These are phyloP conservation scores for Lipomyces mesembrius DNA, from an alignment of 805 yeast species.

Conservation along the genomic window DNA sequence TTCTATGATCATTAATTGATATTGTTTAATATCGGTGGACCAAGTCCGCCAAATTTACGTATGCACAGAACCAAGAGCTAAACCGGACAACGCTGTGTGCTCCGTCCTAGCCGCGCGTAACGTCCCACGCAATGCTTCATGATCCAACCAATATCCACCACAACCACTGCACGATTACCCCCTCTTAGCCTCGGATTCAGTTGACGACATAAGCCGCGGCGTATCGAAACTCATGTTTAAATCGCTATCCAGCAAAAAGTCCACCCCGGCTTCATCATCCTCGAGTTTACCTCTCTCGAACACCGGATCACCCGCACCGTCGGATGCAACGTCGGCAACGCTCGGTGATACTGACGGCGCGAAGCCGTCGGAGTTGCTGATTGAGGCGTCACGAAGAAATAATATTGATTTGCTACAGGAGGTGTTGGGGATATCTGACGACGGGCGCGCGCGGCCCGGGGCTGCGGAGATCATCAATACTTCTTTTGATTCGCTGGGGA, in stretches of 20 bases:
- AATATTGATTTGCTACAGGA: conserved; percentile 73
- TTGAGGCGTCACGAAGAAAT: conserved; percentile 88
- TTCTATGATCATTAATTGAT: neutral
- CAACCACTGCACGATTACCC: neutral
- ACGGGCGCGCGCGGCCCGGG: conserved; percentile 39
- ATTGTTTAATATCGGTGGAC: neutral
- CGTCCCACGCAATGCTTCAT: neutral
- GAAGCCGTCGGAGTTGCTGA: conserved; percentile 70
- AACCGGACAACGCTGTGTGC: no score
- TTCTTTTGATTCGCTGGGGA: conserved; percentile 76
- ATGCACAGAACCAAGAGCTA: no score
- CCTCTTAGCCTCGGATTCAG: neutral
- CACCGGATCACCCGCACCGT: neutral
- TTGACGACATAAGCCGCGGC: conserved; percentile 13
- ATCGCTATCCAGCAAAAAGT: conserved; percentile 13
- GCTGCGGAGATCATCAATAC: conserved; percentile 63
- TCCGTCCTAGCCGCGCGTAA: conserved; percentile 4
- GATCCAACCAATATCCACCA: neutral
- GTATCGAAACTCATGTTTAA: conserved; percentile 13
- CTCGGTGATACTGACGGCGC: conserved; percentile 63
- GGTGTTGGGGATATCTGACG: conserved; percentile 54
- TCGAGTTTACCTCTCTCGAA: conserved; percentile 1
- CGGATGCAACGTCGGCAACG: neutral
- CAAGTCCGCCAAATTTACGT: neutral
- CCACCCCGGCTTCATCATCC: conserved; percentile 13